Evolutionary conservation across 805 yeast genomes (phyloP).

Genomic region (Torulaspora microellipsoides): DNA sequence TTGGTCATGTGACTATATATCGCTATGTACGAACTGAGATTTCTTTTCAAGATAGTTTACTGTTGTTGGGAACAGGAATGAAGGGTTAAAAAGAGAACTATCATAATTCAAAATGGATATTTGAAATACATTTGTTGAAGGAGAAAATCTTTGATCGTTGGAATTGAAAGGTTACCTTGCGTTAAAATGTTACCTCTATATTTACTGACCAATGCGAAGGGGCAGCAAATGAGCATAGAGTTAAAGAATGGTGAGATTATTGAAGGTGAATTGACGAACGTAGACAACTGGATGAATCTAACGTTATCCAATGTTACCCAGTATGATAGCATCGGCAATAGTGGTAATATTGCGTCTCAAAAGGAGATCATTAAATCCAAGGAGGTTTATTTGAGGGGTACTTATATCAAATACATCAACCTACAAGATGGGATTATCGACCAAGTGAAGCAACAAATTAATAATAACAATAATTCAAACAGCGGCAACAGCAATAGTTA

Average conservation of each 20-base stretch:
- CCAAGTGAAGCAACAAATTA: slow-evolving; percentile 63
- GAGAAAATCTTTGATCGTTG: too few relatives aligned
- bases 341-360: slow-evolving; percentile 29
- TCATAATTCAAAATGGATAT: too few relatives aligned
- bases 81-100: too few relatives aligned
- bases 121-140: too few relatives aligned
- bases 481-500: slow-evolving; percentile 36
- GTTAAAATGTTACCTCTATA: slow-evolving; percentile 72
- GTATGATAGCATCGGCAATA: slow-evolving; percentile 11
- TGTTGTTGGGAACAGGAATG: too few relatives aligned
- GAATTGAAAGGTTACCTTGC: too few relatives aligned
- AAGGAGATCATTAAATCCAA: slow-evolving; percentile 56
- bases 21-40: too few relatives aligned
- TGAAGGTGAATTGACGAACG: slow-evolving; percentile 75
- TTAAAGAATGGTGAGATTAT: slow-evolving; percentile 87
- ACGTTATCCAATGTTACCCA: slow-evolving; percentile 68
- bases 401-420: slow-evolving; percentile 72
- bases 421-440: slow-evolving; percentile 74
- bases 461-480: slow-evolving; percentile 42
- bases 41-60: too few relatives aligned
- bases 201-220: slow-evolving; percentile 84
- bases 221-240: slow-evolving; percentile 82
- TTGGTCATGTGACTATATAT: too few relatives aligned
- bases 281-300: slow-evolving; percentile 95
- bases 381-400: slow-evolving; percentile 81